phyloP scores from a whole-genome alignment of 257 asterid genomes.

The Anisodus acutangulus region DNA sequence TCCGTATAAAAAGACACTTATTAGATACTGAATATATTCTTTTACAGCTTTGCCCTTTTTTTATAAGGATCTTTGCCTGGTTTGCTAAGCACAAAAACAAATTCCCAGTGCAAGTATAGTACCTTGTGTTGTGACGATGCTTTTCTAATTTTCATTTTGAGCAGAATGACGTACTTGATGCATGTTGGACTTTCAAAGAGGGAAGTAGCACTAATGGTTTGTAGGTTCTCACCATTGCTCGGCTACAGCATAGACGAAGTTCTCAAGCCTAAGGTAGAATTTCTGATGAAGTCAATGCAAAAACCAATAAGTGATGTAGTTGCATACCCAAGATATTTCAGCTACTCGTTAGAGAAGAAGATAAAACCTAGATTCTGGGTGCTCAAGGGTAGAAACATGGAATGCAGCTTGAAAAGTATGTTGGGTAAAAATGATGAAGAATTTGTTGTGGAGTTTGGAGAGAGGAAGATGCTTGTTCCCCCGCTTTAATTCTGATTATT shows the following conservation, averaged over 20 bases:
- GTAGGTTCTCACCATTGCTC: constrained; percentile 80
- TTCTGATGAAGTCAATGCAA: constrained; percentile 66
- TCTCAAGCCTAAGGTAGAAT: constrained; percentile 78
- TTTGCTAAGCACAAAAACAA: not conserved
- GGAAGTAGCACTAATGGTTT: constrained; percentile 75
- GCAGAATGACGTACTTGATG: constrained; percentile 72
- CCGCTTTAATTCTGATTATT: constrained; percentile 30
- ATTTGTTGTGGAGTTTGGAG: constrained; percentile 65
- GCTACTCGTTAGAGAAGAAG: constrained; percentile 94
- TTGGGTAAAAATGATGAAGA: constrained; percentile 87
- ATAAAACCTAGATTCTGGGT: constrained; percentile 85
- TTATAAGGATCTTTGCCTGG: not conserved
- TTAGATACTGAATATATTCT: not conserved
- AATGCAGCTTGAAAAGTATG: constrained; percentile 75
- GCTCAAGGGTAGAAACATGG: constrained; percentile 62
- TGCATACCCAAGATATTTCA: constrained; percentile 89
- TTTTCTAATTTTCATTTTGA: constrained; percentile 25
- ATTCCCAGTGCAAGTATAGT: constrained; percentile 1
- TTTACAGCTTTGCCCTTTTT: not conserved
- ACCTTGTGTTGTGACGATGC: constrained; percentile 8
- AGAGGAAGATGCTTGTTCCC: constrained; percentile 47
- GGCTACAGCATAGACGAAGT: constrained; percentile 85
- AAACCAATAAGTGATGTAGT: constrained; percentile 71
- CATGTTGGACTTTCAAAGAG: constrained; percentile 62
- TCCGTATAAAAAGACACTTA: not conserved